phyloP scores from a whole-genome alignment of 225 moss, liverwort and hornwort genomes.

The Antitrichia curtipendula region DNA sequence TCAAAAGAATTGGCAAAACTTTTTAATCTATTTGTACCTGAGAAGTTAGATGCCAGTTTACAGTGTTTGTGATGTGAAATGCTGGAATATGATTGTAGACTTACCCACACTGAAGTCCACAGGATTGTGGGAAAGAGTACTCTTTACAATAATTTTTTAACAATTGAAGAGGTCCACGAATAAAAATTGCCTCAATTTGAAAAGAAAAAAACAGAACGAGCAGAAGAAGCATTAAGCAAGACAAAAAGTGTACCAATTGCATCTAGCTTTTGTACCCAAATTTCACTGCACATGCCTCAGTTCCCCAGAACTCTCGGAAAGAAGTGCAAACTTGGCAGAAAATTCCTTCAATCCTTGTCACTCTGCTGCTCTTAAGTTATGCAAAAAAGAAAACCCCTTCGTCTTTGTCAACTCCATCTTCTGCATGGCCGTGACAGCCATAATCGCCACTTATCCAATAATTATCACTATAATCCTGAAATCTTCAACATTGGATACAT shows the following conservation, averaged over 20 bases:
- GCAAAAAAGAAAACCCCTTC: not conserved
- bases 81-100: not conserved
- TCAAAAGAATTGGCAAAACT: not conserved
- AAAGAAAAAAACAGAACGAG: not conserved
- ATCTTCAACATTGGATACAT: not conserved
- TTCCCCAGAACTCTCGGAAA: not conserved
- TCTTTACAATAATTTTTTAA: not conserved
- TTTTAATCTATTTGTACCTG: not conserved
- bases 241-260: not conserved
- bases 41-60: not conserved
- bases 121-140: not conserved
- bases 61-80: not conserved
- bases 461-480: not conserved
- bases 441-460: not conserved
- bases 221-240: not conserved
- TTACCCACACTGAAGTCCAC: not conserved
- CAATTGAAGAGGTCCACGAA: not conserved
- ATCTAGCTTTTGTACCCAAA: not conserved
- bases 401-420: not conserved
- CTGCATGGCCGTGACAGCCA: not conserved
- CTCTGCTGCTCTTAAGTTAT: not conserved
- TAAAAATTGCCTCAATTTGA: not conserved
- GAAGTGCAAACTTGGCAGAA: not conserved
- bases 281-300: not conserved
- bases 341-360: not conserved